Evolutionary conservation across 2,329 filamentous ascomycete genomes (phyloP).

Genomic region (Volutella citrinella): DNA sequence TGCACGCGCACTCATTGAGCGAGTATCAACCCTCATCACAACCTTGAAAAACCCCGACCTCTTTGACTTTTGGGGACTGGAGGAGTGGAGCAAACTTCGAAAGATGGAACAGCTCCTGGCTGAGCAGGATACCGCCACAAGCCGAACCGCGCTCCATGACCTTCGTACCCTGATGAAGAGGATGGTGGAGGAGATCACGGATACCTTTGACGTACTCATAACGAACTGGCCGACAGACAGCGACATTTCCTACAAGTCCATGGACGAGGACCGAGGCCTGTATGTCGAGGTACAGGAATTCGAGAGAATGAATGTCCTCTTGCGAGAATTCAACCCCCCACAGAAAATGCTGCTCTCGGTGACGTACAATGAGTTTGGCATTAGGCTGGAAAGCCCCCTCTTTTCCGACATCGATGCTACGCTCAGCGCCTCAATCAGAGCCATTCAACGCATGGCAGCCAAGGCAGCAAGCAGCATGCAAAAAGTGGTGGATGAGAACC

Average conservation of each 20-base stretch:
- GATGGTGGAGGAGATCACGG: constrained; percentile 14
- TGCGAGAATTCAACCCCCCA: constrained; percentile 11
- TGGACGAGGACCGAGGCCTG: constrained; percentile 35
- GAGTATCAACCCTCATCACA: constrained; percentile 32
- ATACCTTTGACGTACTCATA: constrained; percentile 12
- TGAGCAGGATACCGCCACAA: constrained; percentile 2
- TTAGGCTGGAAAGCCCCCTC: constrained; percentile 9
- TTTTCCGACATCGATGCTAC: constrained; percentile 7
- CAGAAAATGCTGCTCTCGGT: constrained; percentile 30
- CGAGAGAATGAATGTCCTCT: constrained; percentile 6
- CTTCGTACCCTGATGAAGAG: constrained; percentile 21
- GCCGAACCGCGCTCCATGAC: constrained; percentile 10
- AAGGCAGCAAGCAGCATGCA: constrained; percentile 10
- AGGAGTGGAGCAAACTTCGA: constrained; percentile 33
- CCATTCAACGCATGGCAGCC: constrained; percentile 2
- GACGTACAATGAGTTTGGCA: constrained; percentile 31
- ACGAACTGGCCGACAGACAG: neutral
- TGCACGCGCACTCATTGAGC: constrained; percentile 48
- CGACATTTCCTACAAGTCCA: constrained; percentile 4
- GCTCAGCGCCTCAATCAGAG: neutral
- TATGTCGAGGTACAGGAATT: constrained; percentile 34
- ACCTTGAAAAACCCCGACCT: constrained; percentile 32
- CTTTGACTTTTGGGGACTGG: constrained; percentile 26
- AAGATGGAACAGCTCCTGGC: constrained; percentile 25
- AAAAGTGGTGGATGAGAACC: constrained; percentile 7